Percentiles rank a stretch among this genome's conserved stretches.
These are phyloP conservation scores for Taphrina sp. DNA, from an alignment of 1,139 yeast genomes.

Conservation along the genomic window DNA sequence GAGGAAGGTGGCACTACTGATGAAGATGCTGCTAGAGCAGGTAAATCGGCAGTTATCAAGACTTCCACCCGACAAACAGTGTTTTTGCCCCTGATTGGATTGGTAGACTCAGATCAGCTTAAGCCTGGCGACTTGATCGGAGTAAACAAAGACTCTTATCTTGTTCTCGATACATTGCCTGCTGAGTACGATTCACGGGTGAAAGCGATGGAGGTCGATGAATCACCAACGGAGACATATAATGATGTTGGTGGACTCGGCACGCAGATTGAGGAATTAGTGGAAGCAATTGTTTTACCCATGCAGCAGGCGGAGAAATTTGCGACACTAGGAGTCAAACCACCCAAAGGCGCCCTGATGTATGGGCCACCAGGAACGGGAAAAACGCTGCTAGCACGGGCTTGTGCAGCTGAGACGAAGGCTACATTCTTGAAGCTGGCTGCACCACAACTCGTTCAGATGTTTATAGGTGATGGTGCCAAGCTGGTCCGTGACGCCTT, in stretches of 20 bases:
- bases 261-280: slow-evolving; percentile 95
- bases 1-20: slow-evolving; percentile 97
- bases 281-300: slow-evolving; percentile 96
- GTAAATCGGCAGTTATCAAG: slow-evolving; percentile 97
- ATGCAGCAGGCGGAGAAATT: slow-evolving; percentile 98
- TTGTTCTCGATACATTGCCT: slow-evolving; percentile 89
- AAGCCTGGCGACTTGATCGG: slow-evolving; percentile 97
- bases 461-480: slow-evolving; percentile 99
- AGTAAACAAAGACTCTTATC: slow-evolving; percentile 93
- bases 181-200: slow-evolving; percentile 97
- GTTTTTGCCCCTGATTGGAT: slow-evolving; percentile 89
- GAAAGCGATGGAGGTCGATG: slow-evolving; percentile 99
- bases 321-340: slow-evolving; percentile 85
- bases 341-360: slow-evolving; percentile 92
- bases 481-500: slow-evolving; percentile 96
- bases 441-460: slow-evolving; percentile 96
- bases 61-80: slow-evolving; percentile 98
- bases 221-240: slow-evolving; percentile 94
- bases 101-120: slow-evolving; percentile 81
- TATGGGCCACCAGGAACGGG: slow-evolving; percentile 99
- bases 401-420: slow-evolving; percentile 98
- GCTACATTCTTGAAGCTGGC: slow-evolving; percentile 97
- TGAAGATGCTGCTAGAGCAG: slow-evolving; percentile 83
- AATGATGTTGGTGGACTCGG: slow-evolving; percentile 97
- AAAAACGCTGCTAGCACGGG: slow-evolving; percentile 92